Base-by-base conservation (phyloP, 1,284 basidiomycete species). In the Cryptococcus sp. region DNA sequence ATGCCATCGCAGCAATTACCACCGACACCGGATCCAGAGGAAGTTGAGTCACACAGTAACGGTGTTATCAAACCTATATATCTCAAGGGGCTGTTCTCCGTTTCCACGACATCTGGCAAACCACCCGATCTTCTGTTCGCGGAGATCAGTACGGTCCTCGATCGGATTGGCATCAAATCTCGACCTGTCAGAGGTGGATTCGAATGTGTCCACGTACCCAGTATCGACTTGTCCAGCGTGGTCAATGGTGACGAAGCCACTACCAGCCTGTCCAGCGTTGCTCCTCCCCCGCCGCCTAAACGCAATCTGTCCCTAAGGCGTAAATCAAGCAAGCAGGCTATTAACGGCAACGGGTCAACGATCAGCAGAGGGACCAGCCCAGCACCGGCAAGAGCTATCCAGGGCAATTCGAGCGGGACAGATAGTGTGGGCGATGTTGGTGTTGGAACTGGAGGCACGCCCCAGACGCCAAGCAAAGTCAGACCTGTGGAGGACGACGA, bases 31-130 rank as follows among this genome's bases (percentile, higher is more conserved):
- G 55, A 54, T 38, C 22, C 50, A 17, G 63, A 64, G 42, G 67
- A 66, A 50, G 51, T 56, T 20, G 67, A 68, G 19, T 56, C 57
- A 3, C 56, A 67, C n/a, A 62, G 66, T 11, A 64, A 64, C 20
- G 61, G 63, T 20, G 89, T 91, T 53, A 87, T 89, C 72, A 94
- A 93, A 79, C 90, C 91, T 10, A 85, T 93, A 25, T 93, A 90
- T 78, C 80, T 94, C 70, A 94, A 93, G 78, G 91, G 91, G 3
- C 72, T 93, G 50, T 93, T 94, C 81, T 91, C 89, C 85, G 95
- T 98, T 42, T 89, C 92, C 35, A 99, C 95, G 11, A 99, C 95
- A 0, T 91, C 91, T 39, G 94, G 93, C 8, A 97, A 96, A 73
- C 79, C 89, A 10, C 89, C 93, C 2, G 80, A 84, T 6, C 83